Evolutionary conservation across 2,329 filamentous ascomycete species (phyloP).

Genomic region (Colletotrichum neosansevieriae): DNA sequence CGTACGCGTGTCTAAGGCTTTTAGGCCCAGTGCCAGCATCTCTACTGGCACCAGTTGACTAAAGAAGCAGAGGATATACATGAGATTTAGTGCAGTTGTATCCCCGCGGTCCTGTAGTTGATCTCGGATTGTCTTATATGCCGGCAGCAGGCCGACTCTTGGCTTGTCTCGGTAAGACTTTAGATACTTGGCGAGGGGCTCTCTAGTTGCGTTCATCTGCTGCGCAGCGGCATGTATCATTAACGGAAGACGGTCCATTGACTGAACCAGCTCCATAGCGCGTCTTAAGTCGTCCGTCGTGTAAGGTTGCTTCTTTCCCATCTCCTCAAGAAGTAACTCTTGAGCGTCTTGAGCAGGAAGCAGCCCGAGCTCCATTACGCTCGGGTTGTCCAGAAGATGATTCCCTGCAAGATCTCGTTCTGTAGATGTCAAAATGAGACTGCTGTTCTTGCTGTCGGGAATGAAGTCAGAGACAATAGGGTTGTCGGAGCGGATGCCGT

Average conservation of each 20-base stretch:
- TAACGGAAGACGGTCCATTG: conserved; percentile 74
- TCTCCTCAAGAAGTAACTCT: conserved; percentile 70
- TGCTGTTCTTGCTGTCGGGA: conserved; percentile 72
- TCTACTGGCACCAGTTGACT: conserved; percentile 75
- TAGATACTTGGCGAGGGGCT: conserved; percentile 72
- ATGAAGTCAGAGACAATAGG: conserved; percentile 70
- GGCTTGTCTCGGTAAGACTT: conserved; percentile 67
- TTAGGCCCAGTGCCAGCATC: conserved; percentile 69
- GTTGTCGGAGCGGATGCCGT: conserved; percentile 73
- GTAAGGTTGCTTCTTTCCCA: conserved; percentile 68
- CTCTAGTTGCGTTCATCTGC: conserved; percentile 69
- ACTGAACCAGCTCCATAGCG: conserved; percentile 71
- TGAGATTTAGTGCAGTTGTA: conserved; percentile 71
- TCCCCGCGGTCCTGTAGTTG: conserved; percentile 61
- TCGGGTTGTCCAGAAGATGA: conserved; percentile 70
- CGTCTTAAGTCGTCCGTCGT: conserved; percentile 66
- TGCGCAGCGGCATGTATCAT: conserved; percentile 76
- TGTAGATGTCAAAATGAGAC: conserved; percentile 77
- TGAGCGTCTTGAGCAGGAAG: conserved; percentile 69
- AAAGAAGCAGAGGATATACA: conserved; percentile 74
- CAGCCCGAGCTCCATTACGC: conserved; percentile 66
- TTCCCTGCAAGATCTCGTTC: conserved; percentile 67
- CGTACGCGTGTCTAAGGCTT: conserved; percentile 58
- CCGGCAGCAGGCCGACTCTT: conserved; percentile 62
- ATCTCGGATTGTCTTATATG: conserved; percentile 61